Evolutionary conservation across 139 green algal species (phyloP), one percentile per base, ranked within the genome.

Genomic region (Auxenochlorella pyrenoidosa): DNA sequence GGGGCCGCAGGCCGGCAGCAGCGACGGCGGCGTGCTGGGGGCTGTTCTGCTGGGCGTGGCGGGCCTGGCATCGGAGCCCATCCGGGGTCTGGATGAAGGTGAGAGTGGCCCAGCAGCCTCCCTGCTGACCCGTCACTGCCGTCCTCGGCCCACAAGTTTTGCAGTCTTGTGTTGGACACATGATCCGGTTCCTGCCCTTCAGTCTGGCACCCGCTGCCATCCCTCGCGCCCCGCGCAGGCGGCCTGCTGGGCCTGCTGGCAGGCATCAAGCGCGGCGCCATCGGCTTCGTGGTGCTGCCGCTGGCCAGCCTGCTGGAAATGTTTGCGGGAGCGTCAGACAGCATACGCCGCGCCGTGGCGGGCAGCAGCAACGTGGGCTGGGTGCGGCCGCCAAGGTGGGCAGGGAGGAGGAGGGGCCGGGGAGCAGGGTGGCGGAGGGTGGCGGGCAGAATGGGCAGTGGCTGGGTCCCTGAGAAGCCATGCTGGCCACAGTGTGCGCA

Each of bases 251-350:
- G 89, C 44, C 63, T 91, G 40, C 38, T 90, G 65, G 36, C 36
- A 30, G 91, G 92, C 18, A 24, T 91, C 8, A 43, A 73, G 24
- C 87, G 84, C 16, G 92, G 89, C 34, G 72, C 72, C 43, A 34
- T 90, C 16, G 89, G 91, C 44, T 59, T 87, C 5, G 68, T 94
- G 40, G 75, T 90, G 22, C 80, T 88, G 43, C 92, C 92, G 2
- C 60, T 94, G 58, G 92, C 87, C 40, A 60, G 36, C 26, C 54
- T 90, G 54, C 86, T 94, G 73, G 90, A 93, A 34, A 92, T 90
- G 47, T 68, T 38, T 26, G 91, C 91, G 0, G 28, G n/a, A 34
- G 75, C 87, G 4, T 90, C 92, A 0, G 84, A 86, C 65, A 88
- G 70, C 86, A 84, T 94, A 5, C 82, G 91, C 47, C 73, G 54